Base-by-base conservation (phyloP, 2,329 filamentous ascomycete species). In the Cladosporium velox region DNA sequence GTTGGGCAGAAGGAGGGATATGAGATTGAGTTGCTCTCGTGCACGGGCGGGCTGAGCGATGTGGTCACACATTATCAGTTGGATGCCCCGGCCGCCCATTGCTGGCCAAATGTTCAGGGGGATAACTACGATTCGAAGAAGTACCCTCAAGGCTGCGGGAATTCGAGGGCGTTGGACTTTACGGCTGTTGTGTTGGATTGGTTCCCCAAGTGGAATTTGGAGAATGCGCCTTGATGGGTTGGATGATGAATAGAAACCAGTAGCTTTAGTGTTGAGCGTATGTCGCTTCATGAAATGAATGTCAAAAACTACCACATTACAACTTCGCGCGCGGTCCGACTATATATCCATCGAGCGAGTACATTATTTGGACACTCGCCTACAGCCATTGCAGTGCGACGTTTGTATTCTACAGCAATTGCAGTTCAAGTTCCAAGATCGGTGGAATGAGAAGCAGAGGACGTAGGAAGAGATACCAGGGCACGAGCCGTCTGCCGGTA, bases 61-160 rank as follows among this genome's bases (percentile, higher is more conserved):
- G 67, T 75, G 6, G 74, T 80, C 6, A 70, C 76, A 44, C 79
- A 81, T 61, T 81, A 80, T 66, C 75, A 73, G 44, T 73, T 79
- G 49, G 74, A 71, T 11, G 76, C 78, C 5, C 41, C 80, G n/a
- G 74, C 72, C 6, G 59, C 44, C 7, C 80, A 82, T 66, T 75
- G 77, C 54, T 82, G 80, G 80, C 79, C 79, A 1, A 78, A 65
- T 49, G 35, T 47, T 8, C 63, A 57, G 12, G 67, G 68, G 4
- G 59, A 66, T 12, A 74, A 72, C 58, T 70, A 54, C 28, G 72
- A 75, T 68, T 67, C 70, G 2, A 58, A 63, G 18, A 57, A 64
- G 47, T 32, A 52, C 11, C 66, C 44, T 10, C 54, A 67, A n/a
- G 63, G 67, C 21, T 71, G 72, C 61, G 51, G 52, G 8, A 41